Base-by-base conservation (phyloP, 768 basidiomycete genomes). In the Lentinula aciculospora region DNA sequence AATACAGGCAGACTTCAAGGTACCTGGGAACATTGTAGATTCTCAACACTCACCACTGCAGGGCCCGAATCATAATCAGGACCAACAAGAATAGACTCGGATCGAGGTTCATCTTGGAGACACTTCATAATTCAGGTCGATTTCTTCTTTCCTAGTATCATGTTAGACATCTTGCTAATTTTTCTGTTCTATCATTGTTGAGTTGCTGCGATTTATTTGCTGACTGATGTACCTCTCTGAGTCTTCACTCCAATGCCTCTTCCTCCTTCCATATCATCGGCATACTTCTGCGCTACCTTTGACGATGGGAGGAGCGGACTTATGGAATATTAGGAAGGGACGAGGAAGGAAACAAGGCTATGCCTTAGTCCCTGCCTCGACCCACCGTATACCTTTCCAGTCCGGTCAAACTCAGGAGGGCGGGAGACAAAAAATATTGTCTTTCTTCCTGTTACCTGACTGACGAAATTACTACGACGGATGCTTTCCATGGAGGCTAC, bases 401-500 rank as follows among this genome's bases (percentile, higher is more conserved):
- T 29, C 40, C 31, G 61, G 48, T 40, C 60, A 55, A 54, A 65
- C 44, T 54, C 58, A 55, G 40, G 45, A 58, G 50, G 51, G 57
- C 48, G n/a, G 37, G 49, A 25, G 21, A 27, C 10, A n/a, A n/a
- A n/a, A n/a, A n/a, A n/a, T 40, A 27, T 49, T 34, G 37, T 44
- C 39, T n/a, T 17, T 62, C 21, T 51, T 32, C 48, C 58, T 45
- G 51, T 61, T 56, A 60, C 56, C 27, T 40, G 25, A 29, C 32
- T 57, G 42, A 42, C 50, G 34, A 55, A 21, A 49, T 58, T 55
- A 40, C 58, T 58, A 54, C 51, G 36, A 39, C 51, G 36, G 51
- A 53, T 36, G 27, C 4, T 4, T 25, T 44, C 58, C 45, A 40
- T 56, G 53, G 60, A 64, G 71, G 71, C 70, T 48, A 68, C 40